Conservation (phyloP, 768 basidiomycete genomes). For the Leucosporidium creatinivorum region DNA sequence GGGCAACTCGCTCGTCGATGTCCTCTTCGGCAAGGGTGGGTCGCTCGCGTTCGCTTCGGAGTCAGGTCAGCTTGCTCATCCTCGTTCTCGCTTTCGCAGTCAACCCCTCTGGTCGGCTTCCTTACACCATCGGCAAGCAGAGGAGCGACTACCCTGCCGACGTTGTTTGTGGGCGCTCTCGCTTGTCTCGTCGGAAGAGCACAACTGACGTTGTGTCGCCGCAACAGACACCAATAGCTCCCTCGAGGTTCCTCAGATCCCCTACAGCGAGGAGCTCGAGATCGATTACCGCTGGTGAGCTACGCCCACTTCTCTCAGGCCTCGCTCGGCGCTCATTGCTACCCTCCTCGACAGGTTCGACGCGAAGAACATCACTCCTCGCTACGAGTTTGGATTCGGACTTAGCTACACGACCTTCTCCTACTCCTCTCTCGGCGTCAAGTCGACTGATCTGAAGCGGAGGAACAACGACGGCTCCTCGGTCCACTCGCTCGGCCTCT, state of each 20-base stretch:
- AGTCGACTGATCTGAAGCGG: neutral
- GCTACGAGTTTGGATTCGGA: conserved; percentile 78
- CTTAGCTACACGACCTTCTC: conserved; percentile 75
- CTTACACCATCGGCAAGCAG: conserved; percentile 68
- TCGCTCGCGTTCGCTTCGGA: neutral
- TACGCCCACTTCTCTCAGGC: neutral
- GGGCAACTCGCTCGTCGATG: conserved; percentile 64
- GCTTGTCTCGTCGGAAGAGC: too few species aligned
- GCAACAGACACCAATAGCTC: neutral
- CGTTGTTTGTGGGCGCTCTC: conserved; percentile 38
- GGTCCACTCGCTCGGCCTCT: conserved; percentile 9
- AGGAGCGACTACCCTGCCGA: conserved; percentile 54
- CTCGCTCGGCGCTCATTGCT: neutral
- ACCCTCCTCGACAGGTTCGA: neutral
- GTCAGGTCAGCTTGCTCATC: neutral
- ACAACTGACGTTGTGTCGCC: too few species aligned
- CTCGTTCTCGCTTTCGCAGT: conserved; percentile 39
- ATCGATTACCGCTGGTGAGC: conserved; percentile 54
- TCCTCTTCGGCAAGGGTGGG: conserved; percentile 52
- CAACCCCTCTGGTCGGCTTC: conserved; percentile 66
- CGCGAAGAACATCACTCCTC: conserved; percentile 39
- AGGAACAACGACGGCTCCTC: neutral
- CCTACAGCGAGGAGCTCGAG: conserved; percentile 60
- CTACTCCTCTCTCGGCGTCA: conserved; percentile 44
- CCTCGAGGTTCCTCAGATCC: conserved; percentile 49